Base-by-base conservation (phyloP, 129 eudicot species). In the Lonicera japonica region DNA sequence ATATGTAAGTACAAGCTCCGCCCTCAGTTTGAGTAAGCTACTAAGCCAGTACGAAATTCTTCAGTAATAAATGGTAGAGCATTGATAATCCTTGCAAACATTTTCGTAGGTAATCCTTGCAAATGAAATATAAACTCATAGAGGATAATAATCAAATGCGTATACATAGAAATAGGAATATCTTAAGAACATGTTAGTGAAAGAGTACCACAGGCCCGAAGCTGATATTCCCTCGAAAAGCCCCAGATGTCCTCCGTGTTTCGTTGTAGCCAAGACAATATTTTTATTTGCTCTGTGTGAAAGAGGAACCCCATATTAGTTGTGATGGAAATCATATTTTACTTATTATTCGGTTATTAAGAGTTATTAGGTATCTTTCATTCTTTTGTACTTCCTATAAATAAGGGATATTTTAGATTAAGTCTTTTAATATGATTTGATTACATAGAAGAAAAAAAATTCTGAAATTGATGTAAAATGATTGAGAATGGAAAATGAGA, bases 191-290 rank as follows among this genome's bases (percentile, higher is more conserved):
- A 46, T 23, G 24, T 5, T 18, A 61, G 39, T 61, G 8, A 20
- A 55, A 43, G 21, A 55, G 17, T 83, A 92, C 99, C 96, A 92
- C 16, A 88, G 69, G 69, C 83, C 68, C 69, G 95, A 82, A 67
- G 72, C 96, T 23, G 86, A 69, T 56, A 92, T 70, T 63, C 99
- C 99, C 77, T 92, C 99, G 22, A 84, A 88, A 62, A 87, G 88
- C 1, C 95, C 96, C 21, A 92, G 87, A 75, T 92, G 99, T 67
- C 99, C 99, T 54, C 99, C 99, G 64, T 92, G 91, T 21, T 70
- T 72, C 25, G 99, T 73, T 14, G 88, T 86, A 41, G 95, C 99
- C 59, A 92, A 70, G 70, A 92, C 89, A 10, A 88, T 72, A 67
- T 92, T 92, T 76, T 80, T 88, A 58, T 92, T 92, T 63, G 80